Percentiles rank a stretch among this genome's conserved stretches.
phyloP scores from a whole-genome alignment of 768 basidiomycete genomes.

The Podaxis sp. region DNA sequence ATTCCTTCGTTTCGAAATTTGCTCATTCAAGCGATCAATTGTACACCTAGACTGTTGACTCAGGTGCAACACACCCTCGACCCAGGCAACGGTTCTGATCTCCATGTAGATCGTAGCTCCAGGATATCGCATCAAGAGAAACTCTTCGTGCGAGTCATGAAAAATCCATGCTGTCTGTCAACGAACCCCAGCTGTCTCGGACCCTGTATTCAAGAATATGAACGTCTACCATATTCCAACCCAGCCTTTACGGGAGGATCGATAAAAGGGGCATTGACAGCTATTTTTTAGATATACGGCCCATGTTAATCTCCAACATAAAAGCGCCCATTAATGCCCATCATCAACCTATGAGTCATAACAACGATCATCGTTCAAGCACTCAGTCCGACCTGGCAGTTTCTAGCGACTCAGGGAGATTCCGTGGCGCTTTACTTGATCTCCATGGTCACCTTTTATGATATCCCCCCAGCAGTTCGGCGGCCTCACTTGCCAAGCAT shows the following conservation, averaged over 20 bases:
- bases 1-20: neutral
- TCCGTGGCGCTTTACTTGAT: neutral
- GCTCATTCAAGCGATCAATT: neutral
- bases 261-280: no score
- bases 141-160: neutral
- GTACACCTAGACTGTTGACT: neutral
- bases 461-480: neutral
- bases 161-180: neutral
- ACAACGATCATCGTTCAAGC: neutral
- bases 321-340: neutral
- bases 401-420: neutral
- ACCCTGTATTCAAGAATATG: neutral
- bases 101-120: neutral
- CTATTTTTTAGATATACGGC: no score
- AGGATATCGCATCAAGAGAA: neutral
- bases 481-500: neutral
- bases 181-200: neutral
- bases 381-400: neutral
- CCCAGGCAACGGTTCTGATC: neutral
- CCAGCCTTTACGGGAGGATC: neutral
- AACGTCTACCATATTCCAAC: neutral
- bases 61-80: neutral
- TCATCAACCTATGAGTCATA: neutral
- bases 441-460: neutral
- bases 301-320: neutral